Base-by-base conservation (phyloP, 768 basidiomycete genomes). In the Austroboletus eburneus region DNA sequence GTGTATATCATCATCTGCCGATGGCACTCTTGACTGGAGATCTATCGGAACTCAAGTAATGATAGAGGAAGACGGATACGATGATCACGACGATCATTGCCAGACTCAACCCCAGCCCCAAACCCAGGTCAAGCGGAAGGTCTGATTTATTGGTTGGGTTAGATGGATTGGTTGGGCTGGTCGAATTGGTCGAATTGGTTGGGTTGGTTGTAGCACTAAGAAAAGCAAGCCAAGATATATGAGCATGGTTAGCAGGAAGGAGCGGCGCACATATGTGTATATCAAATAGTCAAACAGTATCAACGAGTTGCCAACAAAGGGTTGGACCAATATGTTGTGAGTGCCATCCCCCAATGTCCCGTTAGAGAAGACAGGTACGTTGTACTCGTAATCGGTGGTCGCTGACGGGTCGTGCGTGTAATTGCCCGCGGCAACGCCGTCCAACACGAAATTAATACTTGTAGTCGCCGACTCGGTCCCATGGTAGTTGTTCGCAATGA, bases 271-370 rank as follows among this genome's bases (percentile, higher is more conserved):
- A 2, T 20, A 56, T 49, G 48, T 55, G 22, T 58, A 58, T 34
- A 58, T 38, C 3, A 55, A 22, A 37, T 58, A 58, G 20, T 57
- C 56, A 9, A 57, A 57, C 8, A 55, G n/a, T 4, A 57, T 52
- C 30, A 52, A 27, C 42, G 24, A 56, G 33, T 0, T 22, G 3
- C 13, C 24, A 8, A 23, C 40, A 2, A 36, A 18, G 1, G 57
- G 49, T 21, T 45, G 30, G 13, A 58, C 29, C 16, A 4, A n/a
- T 47, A 58, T 45, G 14, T 1, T 45, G 27, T 57, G 52, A 13
- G 39, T 14, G 9, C 49, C 52, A 9, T 2, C 35, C 4, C 6
- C 10, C 10, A 57, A 20, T 3, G 40, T 41, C 2, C 24, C 37
- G 37, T 57, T 57, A 17, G 21, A 27, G 14, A 50, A 59, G 9